Evolutionary conservation across 805 yeast genomes (phyloP).

Genomic region (Barnettozyma populi): DNA sequence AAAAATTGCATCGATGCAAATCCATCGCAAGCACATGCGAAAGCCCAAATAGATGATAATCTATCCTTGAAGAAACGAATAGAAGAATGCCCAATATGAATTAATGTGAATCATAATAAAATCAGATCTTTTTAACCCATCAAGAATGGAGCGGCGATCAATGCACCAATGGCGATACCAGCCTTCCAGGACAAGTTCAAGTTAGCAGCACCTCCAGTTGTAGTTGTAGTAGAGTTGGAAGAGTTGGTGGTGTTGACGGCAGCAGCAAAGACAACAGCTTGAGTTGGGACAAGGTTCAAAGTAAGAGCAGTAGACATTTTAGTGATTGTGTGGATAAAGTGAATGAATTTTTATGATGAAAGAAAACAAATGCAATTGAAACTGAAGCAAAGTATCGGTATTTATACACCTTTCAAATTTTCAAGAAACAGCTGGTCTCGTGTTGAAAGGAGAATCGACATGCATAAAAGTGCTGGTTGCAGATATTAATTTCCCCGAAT

Average conservation of each 20-base stretch:
- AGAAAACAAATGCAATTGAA: not conserved
- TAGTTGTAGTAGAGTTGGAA: constrained; percentile 14
- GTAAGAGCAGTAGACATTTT: constrained; percentile 19
- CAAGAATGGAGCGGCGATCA: constrained; percentile 33
- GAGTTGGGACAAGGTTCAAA: constrained; percentile 25
- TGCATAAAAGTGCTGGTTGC: not conserved
- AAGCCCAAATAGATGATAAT: not conserved
- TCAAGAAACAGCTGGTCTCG: not conserved
- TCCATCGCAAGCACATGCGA: not conserved
- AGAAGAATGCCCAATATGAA: constrained; percentile 1
- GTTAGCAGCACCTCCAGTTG: constrained; percentile 28
- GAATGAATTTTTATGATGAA: not conserved
- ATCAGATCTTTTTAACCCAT: constrained; percentile 11
- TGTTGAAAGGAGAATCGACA: not conserved
- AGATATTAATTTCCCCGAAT: not conserved
- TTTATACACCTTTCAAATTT: not conserved
- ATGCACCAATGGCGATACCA: constrained; percentile 34
- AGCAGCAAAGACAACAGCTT: constrained; percentile 25
- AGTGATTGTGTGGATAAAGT: not conserved
- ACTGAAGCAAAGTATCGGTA: not conserved
- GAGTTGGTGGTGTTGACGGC: constrained; percentile 16
- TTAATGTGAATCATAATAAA: constrained; percentile 1
- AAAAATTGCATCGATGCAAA: not conserved
- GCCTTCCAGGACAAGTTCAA: constrained; percentile 36
- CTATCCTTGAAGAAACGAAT: not conserved